A percentile compares a stretch with the other conserved stretches of the same genome.
Conservation (phyloP, 2,329 filamentous ascomycete genomes). For the Claviceps sp. region DNA sequence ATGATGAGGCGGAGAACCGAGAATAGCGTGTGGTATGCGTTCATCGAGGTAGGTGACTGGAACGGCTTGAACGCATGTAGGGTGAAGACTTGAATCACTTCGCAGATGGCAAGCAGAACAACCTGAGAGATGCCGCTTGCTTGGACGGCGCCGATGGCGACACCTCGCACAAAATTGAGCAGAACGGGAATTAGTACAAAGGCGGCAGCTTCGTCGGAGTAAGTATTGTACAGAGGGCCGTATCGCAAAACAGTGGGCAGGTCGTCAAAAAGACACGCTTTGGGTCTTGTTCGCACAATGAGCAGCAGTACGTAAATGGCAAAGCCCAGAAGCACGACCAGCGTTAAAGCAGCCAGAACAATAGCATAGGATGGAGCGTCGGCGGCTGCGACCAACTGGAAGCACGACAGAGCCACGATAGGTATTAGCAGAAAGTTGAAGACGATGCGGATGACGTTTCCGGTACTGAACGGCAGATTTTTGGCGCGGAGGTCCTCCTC, state of each 20-base stretch:
- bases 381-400: conserved; percentile 69
- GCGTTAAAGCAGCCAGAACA: conserved; percentile 59
- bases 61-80: conserved; percentile 85
- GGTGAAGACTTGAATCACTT: conserved; percentile 79
- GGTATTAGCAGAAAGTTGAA: conserved; percentile 90
- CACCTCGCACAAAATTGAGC: conserved; percentile 71
- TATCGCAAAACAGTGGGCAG: conserved; percentile 80
- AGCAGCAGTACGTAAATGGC: conserved; percentile 68
- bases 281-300: conserved; percentile 67
- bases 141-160: conserved; percentile 87
- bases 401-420: conserved; percentile 74
- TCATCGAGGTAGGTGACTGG: conserved; percentile 88
- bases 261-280: conserved; percentile 85
- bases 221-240: conserved; percentile 93
- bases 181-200: conserved; percentile 82
- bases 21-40: conserved; percentile 83
- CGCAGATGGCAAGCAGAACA: conserved; percentile 82
- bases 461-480: conserved; percentile 76
- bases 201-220: conserved; percentile 80
- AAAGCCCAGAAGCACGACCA: conserved; percentile 60
- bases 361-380: conserved; percentile 58
- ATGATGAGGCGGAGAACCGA: conserved; percentile 63
- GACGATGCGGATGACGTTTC: conserved; percentile 69
- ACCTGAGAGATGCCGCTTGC: conserved; percentile 87
- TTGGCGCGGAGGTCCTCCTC: conserved; percentile 85